These are phyloP conservation scores for Lotmaria passim DNA, from an alignment of 208 protist species.

Conservation along the genomic window DNA sequence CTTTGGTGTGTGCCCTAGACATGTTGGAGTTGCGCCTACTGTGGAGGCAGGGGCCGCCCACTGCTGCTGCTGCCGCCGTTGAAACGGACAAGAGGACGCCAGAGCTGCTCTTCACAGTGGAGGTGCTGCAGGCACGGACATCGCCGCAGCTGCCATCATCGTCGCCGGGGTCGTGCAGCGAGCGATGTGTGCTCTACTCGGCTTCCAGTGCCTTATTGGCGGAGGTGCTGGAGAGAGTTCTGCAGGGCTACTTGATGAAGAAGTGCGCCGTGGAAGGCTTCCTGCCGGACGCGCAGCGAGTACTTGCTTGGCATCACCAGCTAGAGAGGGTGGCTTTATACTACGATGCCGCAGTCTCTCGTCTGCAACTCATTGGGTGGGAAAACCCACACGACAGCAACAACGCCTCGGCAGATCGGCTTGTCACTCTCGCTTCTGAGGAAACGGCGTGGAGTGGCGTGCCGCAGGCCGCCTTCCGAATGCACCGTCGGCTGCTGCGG, in stretches of 20 bases:
- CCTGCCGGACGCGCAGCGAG: no score
- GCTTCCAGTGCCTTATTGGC: not conserved
- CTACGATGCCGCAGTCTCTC: not conserved
- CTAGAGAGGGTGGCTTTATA: not conserved
- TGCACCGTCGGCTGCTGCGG: constrained; percentile 4
- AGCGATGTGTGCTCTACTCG: not conserved
- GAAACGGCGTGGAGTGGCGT: not conserved
- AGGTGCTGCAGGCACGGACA: not conserved
- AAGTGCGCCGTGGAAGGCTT: not conserved
- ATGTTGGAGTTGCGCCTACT: not conserved
- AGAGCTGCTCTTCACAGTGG: not conserved
- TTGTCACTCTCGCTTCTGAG: not conserved
- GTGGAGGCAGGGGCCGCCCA: not conserved
- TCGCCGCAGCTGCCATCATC: not conserved
- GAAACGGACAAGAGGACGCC: not conserved
- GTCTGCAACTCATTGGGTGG: not conserved
- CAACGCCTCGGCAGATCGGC: not conserved
- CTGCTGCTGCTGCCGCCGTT: no score
- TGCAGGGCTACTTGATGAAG: not conserved
- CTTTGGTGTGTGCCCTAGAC: not conserved
- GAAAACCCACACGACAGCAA: not conserved
- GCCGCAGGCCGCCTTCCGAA: not conserved
- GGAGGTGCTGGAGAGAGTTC: not conserved
- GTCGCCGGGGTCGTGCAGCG: not conserved
- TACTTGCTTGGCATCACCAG: not conserved